Percentiles rank a stretch among this genome's conserved stretches.
Conservation (phyloP, 2,329 filamentous ascomycete species). For the Zymoseptoria ardabiliae region DNA sequence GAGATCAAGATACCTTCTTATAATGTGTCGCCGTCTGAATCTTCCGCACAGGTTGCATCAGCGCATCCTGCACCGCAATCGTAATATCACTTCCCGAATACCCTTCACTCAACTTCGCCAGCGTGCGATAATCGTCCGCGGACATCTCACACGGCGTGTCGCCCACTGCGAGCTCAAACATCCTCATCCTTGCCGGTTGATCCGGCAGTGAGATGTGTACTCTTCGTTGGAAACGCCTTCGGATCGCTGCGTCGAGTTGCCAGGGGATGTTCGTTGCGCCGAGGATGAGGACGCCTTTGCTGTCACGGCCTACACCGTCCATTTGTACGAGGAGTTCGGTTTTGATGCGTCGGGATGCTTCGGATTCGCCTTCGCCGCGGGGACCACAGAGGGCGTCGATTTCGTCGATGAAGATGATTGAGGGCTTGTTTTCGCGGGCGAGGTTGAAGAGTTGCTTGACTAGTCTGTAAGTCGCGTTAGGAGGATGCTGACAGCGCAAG, state of each 20-base stretch:
- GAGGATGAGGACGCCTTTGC: constrained; percentile 84
- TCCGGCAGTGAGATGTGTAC: constrained; percentile 95
- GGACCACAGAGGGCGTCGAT: constrained; percentile 94
- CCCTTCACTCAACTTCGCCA: constrained; percentile 79
- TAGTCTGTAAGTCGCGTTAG: constrained; percentile 49
- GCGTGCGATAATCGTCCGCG: constrained; percentile 66
- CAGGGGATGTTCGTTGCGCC: constrained; percentile 98
- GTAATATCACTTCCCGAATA: constrained; percentile 95
- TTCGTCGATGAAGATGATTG: constrained; percentile 98
- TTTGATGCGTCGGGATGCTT: constrained; percentile 95
- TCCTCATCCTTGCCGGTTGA: constrained; percentile 73
- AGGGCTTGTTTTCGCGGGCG: constrained; percentile 95
- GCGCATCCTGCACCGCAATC: constrained; percentile 88
- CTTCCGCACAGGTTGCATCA: constrained; percentile 96
- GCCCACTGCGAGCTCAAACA: constrained; percentile 95
- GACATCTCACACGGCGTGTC: constrained; percentile 81
- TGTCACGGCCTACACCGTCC: constrained; percentile 97
- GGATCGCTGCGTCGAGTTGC: constrained; percentile 94
- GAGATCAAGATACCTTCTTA: constrained; percentile 61
- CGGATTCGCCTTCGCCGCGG: constrained; percentile 88
- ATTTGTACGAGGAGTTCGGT: constrained; percentile 98
- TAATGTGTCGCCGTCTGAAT: constrained; percentile 98
- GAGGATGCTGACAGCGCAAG: background rate
- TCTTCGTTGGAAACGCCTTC: constrained; percentile 88
- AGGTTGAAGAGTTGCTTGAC: constrained; percentile 97